Base-by-base conservation (phyloP, 1,139 yeast genomes). In the Suhomyces ambrosiae region DNA sequence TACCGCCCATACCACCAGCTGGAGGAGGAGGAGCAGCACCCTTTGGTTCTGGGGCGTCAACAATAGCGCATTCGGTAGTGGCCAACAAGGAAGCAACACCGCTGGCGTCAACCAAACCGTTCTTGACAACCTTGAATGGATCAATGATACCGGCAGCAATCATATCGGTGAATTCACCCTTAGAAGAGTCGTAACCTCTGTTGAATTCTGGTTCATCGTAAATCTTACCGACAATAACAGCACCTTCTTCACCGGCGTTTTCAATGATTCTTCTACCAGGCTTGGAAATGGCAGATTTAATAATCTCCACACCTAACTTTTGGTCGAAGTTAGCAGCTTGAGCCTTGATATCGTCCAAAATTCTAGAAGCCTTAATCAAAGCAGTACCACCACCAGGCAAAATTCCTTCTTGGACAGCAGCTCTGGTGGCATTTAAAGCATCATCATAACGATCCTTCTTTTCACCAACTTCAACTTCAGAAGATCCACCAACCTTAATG, bases 361-460 rank as follows among this genome's bases (percentile, higher is more conserved):
- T 68, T 62, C 83, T 80, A 40, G 96, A 82, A 31, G 98, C 98
- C 80, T 92, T 92, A 59, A 90, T 81, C 64, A 92, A 80, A 49
- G 98, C 98, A 53, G 97, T 92, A 75, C 99, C 99, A 68, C 98
- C 99, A 75, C 99, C 99, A 64, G 98, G 98, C 55, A 92, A 79
- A 61, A 94, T 92, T 74, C 99, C 99, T 71, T 92, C 98, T 72
- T 92, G 95, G 49, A 92, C 98, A 48, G 99, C 99, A 53, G 99
- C 98, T 74, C 98, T 89, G 42, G 98, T 94, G 44, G 99, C 98
- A 65, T 94, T 92, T 62, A 92, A 80, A 33, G 99, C 98, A 74
- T 92, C 99, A 58, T 94, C 98, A 63, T 90, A 94, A 74, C 99
- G 89, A 68, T 92, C 99, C 77, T 92, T 92, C 96, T 92, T 94